Conservation (phyloP, 495 filamentous ascomycete genomes). For the Trichoderma gamsii region DNA sequence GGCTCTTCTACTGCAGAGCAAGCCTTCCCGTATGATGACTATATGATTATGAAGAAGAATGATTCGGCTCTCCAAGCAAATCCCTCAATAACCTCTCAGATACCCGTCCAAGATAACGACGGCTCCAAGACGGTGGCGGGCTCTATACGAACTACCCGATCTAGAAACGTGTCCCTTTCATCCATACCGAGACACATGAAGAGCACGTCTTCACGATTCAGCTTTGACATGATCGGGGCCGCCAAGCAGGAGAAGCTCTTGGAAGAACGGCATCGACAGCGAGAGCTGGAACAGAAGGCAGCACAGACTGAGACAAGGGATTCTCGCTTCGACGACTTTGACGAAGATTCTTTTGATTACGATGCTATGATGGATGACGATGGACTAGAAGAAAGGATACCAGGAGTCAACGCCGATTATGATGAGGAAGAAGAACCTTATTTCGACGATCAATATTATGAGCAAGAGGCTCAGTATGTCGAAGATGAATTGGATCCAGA, state of each 20-base stretch:
- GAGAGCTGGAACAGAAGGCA: conserved; percentile 51
- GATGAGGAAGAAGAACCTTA: conserved; percentile 61
- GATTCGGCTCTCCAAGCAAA: neutral
- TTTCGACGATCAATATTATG: conserved; percentile 35
- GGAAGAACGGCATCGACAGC: conserved; percentile 77
- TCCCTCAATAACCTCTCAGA: neutral
- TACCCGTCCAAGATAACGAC: neutral
- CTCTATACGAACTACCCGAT: conserved; percentile 27
- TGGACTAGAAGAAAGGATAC: conserved; percentile 59
- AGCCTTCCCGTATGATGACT: neutral
- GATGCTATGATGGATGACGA: conserved; percentile 64
- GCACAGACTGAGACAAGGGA: conserved; percentile 30
- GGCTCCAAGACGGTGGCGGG: conserved; percentile 18
- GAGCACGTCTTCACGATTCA: conserved; percentile 83
- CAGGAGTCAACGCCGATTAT: conserved; percentile 65
- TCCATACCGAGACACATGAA: conserved; percentile 68
- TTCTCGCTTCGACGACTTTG: conserved; percentile 54
- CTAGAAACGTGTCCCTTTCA: conserved; percentile 31
- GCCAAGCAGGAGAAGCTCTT: conserved; percentile 73
- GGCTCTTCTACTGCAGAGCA: neutral
- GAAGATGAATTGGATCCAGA: conserved; percentile 33
- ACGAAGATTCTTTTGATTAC: conserved; percentile 62
- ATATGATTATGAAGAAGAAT: neutral
- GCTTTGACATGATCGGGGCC: conserved; percentile 86
- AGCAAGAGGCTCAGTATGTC: conserved; percentile 41